Evolutionary conservation across 306 rosid species (phyloP), one percentile per base, ranked within the genome.

Genomic region (Vigna hirtella): DNA sequence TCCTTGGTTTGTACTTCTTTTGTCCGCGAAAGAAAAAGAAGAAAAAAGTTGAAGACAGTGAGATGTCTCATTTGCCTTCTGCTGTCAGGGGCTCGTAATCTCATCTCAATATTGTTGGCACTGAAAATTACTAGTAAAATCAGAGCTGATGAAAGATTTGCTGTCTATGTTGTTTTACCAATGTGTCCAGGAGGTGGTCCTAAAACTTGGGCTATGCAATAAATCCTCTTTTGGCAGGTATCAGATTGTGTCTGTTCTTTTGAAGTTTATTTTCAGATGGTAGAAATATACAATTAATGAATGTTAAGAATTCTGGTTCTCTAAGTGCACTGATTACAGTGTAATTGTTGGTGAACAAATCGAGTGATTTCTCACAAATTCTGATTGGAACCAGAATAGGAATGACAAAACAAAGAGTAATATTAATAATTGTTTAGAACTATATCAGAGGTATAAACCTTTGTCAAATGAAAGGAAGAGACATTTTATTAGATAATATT

Each of bases 141-240:
- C 68, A 91, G 72, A 87, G 91, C 97, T 26, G 78, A 85, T 9
- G 99, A 95, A 87, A 91, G 98, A 87, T 93, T 95, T 86, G 89
- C 93, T 26, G 97, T 95, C 71, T 95, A 93, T 76, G 14, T 91
- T 77, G 82, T 95, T 48, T 15, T 91, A 77, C 97, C 99, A 16
- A 78, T 95, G 98, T 95, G 99, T 98, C 99, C 97, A 40, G 96
- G 93, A 87, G 99, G 99, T 77, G 97, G 89, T 87, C 99, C 99
- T 16, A 89, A 82, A 50, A 17, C 90, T 55, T 90, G 63, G 50
- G 20, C 98, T 28, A 43, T 93, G 97, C 99, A 93, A 88, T 98
- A 95, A 89, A 95, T 95, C 65, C 99, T 95, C 69, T 95, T 67
- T 85, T 95, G 98, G 98, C 99, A 95, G 99, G 99, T 93, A 86